Evolutionary conservation across 305 asterid species (phyloP).

Genomic region (Caryopteris hybrid): DNA sequence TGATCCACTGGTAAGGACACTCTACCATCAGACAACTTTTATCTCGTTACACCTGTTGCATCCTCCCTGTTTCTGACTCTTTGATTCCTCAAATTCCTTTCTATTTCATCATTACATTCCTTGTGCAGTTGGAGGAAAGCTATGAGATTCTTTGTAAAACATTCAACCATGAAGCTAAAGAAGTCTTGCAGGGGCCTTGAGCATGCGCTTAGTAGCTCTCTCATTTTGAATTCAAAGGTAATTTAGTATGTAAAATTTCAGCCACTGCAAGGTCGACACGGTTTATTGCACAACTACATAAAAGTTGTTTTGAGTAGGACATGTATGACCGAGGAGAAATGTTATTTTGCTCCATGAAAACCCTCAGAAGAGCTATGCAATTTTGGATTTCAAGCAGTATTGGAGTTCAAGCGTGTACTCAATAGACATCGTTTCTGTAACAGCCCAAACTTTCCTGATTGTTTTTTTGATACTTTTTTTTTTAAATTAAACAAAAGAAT

Average conservation of each 20-base stretch:
- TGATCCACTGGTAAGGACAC: conserved; percentile 43
- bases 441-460: too few relatives aligned
- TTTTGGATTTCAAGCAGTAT: neutral
- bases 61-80: neutral
- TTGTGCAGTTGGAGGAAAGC: conserved; percentile 51
- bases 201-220: neutral
- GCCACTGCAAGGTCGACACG: neutral
- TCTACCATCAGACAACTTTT: neutral
- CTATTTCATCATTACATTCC: neutral
- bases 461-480: too few relatives aligned
- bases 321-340: neutral
- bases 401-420: neutral
- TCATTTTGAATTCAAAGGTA: neutral
- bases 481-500: too few relatives aligned
- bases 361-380: neutral
- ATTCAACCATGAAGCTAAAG: conserved; percentile 62
- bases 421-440: neutral
- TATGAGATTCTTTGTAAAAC: conserved; percentile 90
- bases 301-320: neutral
- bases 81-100: conserved; percentile 7
- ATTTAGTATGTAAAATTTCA: neutral
- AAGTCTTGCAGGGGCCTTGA: conserved; percentile 44
- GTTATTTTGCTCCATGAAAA: neutral
- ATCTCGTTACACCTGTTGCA: conserved; percentile 2
- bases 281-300: neutral